A percentile compares a stretch with the other conserved stretches of the same genome.
Evolutionary conservation across 2,329 filamentous ascomycete species (phyloP).

Genomic region (Stenocarpella maydis): DNA sequence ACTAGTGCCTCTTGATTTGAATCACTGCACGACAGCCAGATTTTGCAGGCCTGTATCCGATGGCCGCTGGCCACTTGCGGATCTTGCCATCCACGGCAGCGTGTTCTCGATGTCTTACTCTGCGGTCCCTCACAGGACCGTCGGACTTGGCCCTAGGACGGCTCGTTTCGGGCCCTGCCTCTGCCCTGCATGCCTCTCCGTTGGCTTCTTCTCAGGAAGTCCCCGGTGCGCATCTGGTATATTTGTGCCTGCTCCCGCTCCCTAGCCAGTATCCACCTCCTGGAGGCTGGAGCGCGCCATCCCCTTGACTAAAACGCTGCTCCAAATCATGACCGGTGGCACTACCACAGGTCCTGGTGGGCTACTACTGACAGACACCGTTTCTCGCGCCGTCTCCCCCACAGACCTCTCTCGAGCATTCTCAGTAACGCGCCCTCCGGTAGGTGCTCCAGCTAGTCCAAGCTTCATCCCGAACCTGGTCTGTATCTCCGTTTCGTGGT

Average conservation of each 20-base stretch:
- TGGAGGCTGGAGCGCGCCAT: constrained; percentile 11
- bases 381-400: constrained; percentile 18
- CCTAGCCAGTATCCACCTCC: background rate
- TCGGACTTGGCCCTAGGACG: constrained; percentile 3
- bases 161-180: constrained; percentile 13
- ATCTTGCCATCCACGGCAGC: constrained; percentile 27
- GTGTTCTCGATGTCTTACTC: constrained; percentile 33
- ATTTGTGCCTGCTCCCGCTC: constrained; percentile 11
- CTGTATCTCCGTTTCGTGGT: constrained; percentile 15
- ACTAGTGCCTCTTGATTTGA: constrained; percentile 29
- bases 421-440: constrained; percentile 26
- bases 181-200: constrained; percentile 2
- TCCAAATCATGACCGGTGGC: constrained; percentile 2
- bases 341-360: constrained; percentile 16
- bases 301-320: constrained; percentile 10
- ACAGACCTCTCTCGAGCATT: constrained; percentile 31
- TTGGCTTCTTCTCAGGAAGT: background rate
- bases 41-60: constrained; percentile 19
- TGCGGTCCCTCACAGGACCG: constrained; percentile 28
- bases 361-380: constrained; percentile 19
- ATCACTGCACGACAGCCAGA: constrained; percentile 25
- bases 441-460: constrained; percentile 29
- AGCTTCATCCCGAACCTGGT: constrained; percentile 3
- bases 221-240: background rate
- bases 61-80: constrained; percentile 13